Base-by-base conservation (phyloP, 805 yeast species). In the Teunomyces atbi region DNA sequence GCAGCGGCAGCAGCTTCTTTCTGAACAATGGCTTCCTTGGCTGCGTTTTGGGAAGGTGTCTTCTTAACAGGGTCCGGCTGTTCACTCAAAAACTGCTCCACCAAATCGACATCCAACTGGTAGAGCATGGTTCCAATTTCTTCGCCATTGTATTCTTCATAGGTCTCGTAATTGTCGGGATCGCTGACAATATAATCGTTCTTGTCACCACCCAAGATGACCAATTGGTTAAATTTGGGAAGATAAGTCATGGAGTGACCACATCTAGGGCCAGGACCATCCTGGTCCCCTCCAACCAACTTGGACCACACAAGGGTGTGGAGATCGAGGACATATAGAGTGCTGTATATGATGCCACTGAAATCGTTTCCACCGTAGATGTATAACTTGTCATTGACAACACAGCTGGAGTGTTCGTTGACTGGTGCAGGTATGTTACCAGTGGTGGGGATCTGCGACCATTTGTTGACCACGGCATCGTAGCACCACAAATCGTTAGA, bases 151-250 rank as follows among this genome's bases (percentile, higher is more conserved):
- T 71, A 79, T 7, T 66, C 69, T 45, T 71, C 79, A 41, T 79
- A 74, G 12, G 82, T 79, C 45, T 79, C 81, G 47, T 78, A 69
- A 58, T 81, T 73, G 33, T 55, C 71, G 5, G 66, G 70, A 48
- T 73, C 76, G 20, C 73, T 73, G 21, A 69, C 60, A 38, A 84
- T 82, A 57, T 79, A 83, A 59, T 87, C 92, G 52, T 81, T 78
- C 54, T 82, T 78, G 64, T 89, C 96, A 48, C 99, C 98, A 37
- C 99, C 99, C 87, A 95, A 84, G 12, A 92, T 79, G 10, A 91
- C 61, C 29, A 92, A 59, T 65, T 84, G 87, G 58, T 88, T 81
- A 50, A 79, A 80, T 20, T 74, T 78, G 41, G 84, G 72, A 46
- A 86, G 64, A 44, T 81, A 84, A 1, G 97, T 83, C 67, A 92